A percentile compares a stretch with the other conserved stretches of the same genome.
Conservation (phyloP, 2,329 filamentous ascomycete species). For the Trichoderma aggressivum region DNA sequence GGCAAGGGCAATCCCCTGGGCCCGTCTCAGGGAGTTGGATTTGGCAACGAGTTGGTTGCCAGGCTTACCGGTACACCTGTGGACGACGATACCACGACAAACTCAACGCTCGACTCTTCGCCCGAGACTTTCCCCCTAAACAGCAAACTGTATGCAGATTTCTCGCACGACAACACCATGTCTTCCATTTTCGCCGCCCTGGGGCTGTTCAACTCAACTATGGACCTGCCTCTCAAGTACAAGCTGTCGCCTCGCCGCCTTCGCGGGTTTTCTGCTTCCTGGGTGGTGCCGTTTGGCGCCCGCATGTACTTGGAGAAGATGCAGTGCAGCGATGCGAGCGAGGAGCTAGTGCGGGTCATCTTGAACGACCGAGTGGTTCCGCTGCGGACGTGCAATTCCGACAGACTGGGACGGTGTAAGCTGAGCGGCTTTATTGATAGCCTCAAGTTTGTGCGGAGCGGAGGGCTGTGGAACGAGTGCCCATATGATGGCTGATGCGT, state of each 20-base stretch:
- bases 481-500: not conserved
- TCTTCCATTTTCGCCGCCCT: slow-evolving; percentile 70
- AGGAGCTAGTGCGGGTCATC: slow-evolving; percentile 74
- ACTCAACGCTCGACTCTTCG: slow-evolving; percentile 69
- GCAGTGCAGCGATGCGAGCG: slow-evolving; percentile 50
- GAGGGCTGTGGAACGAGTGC: slow-evolving; percentile 72
- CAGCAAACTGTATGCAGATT: slow-evolving; percentile 74
- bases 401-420: slow-evolving; percentile 67
- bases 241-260: slow-evolving; percentile 50
- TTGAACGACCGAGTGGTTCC: slow-evolving; percentile 81
- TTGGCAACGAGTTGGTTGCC: slow-evolving; percentile 81
- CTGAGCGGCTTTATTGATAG: slow-evolving; percentile 69
- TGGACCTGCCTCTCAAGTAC: slow-evolving; percentile 49
- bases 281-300: slow-evolving; percentile 78
- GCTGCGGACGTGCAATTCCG: slow-evolving; percentile 66
- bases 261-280: slow-evolving; percentile 70
- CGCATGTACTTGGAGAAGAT: slow-evolving; percentile 88
- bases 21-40: slow-evolving; percentile 82
- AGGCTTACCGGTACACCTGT: slow-evolving; percentile 69
- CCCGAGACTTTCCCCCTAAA: slow-evolving; percentile 70
- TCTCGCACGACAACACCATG: slow-evolving; percentile 90
- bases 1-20: slow-evolving; percentile 74
- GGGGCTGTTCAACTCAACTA: slow-evolving; percentile 69
- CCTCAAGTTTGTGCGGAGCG: slow-evolving; percentile 66
- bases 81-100: slow-evolving; percentile 69